These are phyloP conservation scores for Manihot esculenta DNA, from an alignment of 441 rosid genomes.

Conservation along the genomic window DNA sequence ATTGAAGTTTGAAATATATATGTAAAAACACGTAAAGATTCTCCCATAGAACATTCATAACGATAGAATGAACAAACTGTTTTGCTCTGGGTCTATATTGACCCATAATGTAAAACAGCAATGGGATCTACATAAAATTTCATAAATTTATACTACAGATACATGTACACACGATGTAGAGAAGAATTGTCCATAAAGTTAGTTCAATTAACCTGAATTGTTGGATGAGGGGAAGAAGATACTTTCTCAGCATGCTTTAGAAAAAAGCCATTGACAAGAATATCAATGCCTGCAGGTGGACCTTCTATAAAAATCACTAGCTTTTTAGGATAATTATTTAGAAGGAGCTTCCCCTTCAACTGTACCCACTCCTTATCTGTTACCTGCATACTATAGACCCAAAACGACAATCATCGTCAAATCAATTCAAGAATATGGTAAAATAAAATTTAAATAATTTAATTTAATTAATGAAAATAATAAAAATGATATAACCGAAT, in stretches of 20 bases:
- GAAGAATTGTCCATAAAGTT: constrained; percentile 14
- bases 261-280: constrained; percentile 57
- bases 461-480: neutral
- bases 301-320: constrained; percentile 70
- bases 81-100: too few relatives aligned
- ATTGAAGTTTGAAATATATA: neutral
- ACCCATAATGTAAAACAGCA: too few relatives aligned
- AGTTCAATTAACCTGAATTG: constrained; percentile 48
- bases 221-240: constrained; percentile 57
- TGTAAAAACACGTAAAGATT: too few relatives aligned
- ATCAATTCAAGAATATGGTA: constrained; percentile 3
- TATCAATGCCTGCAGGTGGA: constrained; percentile 76
- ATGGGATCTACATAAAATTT: too few relatives aligned
- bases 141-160: too few relatives aligned
- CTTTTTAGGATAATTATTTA: constrained; percentile 61
- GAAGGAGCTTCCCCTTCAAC: constrained; percentile 69
- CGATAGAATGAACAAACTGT: too few relatives aligned
- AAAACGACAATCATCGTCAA: neutral
- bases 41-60: too few relatives aligned
- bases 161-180: neutral
- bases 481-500: neutral
- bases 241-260: constrained; percentile 63
- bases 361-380: constrained; percentile 69
- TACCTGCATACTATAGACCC: constrained; percentile 52
- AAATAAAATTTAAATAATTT: neutral